phyloP scores from a whole-genome alignment of 768 basidiomycete species.

The Mycena maculata region DNA sequence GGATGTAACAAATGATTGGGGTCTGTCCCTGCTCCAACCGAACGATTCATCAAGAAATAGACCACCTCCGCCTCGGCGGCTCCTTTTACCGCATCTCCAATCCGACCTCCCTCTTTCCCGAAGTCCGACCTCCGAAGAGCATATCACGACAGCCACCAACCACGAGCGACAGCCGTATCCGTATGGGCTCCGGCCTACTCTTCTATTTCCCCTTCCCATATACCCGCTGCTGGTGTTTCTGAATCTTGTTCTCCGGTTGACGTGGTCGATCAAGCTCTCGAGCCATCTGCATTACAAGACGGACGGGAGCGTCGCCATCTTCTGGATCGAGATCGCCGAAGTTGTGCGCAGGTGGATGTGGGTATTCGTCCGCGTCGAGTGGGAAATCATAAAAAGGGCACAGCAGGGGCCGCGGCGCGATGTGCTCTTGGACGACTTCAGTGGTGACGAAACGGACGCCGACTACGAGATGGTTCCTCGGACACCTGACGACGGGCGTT shows the following conservation, averaged over 20 bases:
- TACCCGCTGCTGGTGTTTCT: slow-evolving; percentile 87
- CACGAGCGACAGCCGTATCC: slow-evolving; percentile 57
- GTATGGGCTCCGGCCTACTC: slow-evolving; percentile 77
- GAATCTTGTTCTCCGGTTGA: slow-evolving; percentile 90
- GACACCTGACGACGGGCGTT: slow-evolving; percentile 36
- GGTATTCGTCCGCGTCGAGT: slow-evolving; percentile 97
- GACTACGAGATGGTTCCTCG: slow-evolving; percentile 58
- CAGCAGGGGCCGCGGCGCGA: slow-evolving; percentile 41
- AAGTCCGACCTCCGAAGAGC: slow-evolving; percentile 34
- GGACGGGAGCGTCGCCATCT: slow-evolving; percentile 86
- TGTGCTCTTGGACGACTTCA: slow-evolving; percentile 43
- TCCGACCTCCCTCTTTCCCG: slow-evolving; percentile 42
- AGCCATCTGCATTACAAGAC: slow-evolving; percentile 83
- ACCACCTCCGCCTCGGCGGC: slow-evolving; percentile 52
- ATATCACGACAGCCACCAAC: slow-evolving; percentile 28
- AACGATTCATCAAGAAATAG: slow-evolving; percentile 42
- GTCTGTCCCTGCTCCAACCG: slow-evolving; percentile 76
- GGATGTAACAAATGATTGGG: slow-evolving; percentile 99
- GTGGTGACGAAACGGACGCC: slow-evolving; percentile 41
- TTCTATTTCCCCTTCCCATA: slow-evolving; percentile 83
- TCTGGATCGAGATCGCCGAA: slow-evolving; percentile 92
- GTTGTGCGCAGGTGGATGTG: slow-evolving; percentile 95
- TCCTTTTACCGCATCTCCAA: slow-evolving; percentile 60
- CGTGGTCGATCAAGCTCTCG: slow-evolving; percentile 93
- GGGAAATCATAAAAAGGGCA: slow-evolving; percentile 84